Evolutionary conservation across 2,329 filamentous ascomycete genomes (phyloP), one percentile per base, ranked within the genome.

Genomic region (Colletotrichum tanaceti): DNA sequence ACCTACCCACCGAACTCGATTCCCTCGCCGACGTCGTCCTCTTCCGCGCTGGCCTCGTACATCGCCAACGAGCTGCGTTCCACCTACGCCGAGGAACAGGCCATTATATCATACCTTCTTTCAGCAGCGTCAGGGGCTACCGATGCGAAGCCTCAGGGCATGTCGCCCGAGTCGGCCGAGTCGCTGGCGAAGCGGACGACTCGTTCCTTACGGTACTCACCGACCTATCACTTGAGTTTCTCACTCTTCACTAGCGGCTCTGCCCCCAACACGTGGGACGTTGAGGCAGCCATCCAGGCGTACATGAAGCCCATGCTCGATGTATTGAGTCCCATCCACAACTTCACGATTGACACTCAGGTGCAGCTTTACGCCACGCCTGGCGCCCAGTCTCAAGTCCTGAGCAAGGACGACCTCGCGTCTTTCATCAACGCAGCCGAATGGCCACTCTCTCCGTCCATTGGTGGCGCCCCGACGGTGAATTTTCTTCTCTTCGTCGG

Each of bases 381-480:
- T 0, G 87, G 89, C n/a, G 86, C 88, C 1, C 85, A 87, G 73
- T 84, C 85, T 18, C 81, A 90, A 28, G 85, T 91, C 0, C 82
- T 99, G 43, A 90, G 88, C 74, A 94, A 93, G 77, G 92, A 97
- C 73, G 94, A 97, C 74, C 85, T 99, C 1, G 93, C 93, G 44
- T 94, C 93, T 1, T 99, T 99, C 76, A 94, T 99, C 79, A 99
- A 99, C 75, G 94, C 95, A 2, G 96, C 96, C 2, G 96, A 99
- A 81, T 99, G 96, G 96, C 96, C 96, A 0, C 81, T 99, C 3
- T 97, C 92, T 71, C 95, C 95, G 0, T 97, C 93, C 65, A 98
- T 99, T 73, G 96, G 94, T 49, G 90, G 89, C 20, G 95, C 95
- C 0, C 96, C 96, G 1, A 99, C 96, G 0, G 90, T 99, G 75